Conservation (phyloP, 169 alveolate genomes). For the Plasmodium vinckei region DNA sequence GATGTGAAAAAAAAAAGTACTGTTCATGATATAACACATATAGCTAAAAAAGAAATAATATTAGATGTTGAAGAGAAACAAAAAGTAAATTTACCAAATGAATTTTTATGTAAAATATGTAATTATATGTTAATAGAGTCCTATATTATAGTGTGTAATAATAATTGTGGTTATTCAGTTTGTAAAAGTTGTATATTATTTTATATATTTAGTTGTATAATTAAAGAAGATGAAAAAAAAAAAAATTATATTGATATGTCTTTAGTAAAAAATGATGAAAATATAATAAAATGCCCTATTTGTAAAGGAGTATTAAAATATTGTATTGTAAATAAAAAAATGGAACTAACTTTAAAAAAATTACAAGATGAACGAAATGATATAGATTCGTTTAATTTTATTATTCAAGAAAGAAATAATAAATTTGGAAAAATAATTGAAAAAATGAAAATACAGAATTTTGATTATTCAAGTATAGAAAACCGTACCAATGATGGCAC, state of each 20-base stretch:
- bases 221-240: constrained; percentile 41
- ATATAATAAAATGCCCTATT: constrained; percentile 42
- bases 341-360: constrained; percentile 53
- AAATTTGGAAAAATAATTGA: constrained; percentile 27
- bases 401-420: constrained; percentile 39
- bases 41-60: constrained; percentile 71
- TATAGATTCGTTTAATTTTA: constrained; percentile 23
- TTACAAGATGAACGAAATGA: constrained; percentile 45
- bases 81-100: constrained; percentile 57
- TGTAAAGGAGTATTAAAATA: constrained; percentile 48
- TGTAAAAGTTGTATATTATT: constrained; percentile 67
- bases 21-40: constrained; percentile 55
- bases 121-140: constrained; percentile 40
- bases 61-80: constrained; percentile 41
- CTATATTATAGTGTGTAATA: constrained; percentile 58
- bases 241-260: constrained; percentile 7
- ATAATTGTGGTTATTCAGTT: constrained; percentile 77
- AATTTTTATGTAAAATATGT: constrained; percentile 67
- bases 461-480: constrained; percentile 5
- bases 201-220: constrained; percentile 22
- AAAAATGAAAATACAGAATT: constrained; percentile 51
- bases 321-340: constrained; percentile 59
- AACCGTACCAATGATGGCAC: background rate
- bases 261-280: constrained; percentile 3
- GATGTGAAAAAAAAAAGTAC: constrained; percentile 42